Evolutionary conservation across 345 rosid species (phyloP).

Genomic region (Capsella bursapastoris): DNA sequence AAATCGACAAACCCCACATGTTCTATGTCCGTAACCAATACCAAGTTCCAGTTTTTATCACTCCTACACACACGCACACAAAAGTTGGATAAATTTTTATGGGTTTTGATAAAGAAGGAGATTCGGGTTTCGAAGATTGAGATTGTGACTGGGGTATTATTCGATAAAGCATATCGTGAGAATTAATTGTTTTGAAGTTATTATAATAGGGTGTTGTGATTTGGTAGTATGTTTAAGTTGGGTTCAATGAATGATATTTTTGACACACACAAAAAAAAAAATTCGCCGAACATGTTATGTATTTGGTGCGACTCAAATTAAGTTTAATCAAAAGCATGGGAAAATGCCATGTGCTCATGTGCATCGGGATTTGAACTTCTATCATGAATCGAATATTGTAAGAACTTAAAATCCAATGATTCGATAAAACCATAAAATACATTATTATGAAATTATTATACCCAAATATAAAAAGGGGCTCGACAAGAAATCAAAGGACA

Average conservation of each 20-base stretch:
- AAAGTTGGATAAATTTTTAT: too few species aligned
- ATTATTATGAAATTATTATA: too few species aligned
- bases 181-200: too few species aligned
- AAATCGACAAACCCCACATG: neutral
- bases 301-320: neutral
- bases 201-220: neutral
- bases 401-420: neutral
- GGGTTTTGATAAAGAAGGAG: neutral
- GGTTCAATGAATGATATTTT: neutral
- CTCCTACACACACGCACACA: neutral
- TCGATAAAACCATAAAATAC: neutral
- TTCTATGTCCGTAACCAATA: neutral
- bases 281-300: neutral
- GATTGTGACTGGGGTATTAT: neutral
- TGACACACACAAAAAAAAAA: neutral
- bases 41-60: neutral
- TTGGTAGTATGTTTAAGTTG: neutral
- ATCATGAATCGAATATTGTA: neutral
- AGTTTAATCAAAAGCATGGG: neutral
- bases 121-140: neutral
- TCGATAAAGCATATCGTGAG: neutral
- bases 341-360: neutral
- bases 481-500: neutral
- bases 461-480: neutral
- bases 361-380: neutral